Evolutionary conservation across 495 filamentous ascomycete species (phyloP), one percentile per base, ranked within the genome.

Genomic region (Ramalina intermedia): DNA sequence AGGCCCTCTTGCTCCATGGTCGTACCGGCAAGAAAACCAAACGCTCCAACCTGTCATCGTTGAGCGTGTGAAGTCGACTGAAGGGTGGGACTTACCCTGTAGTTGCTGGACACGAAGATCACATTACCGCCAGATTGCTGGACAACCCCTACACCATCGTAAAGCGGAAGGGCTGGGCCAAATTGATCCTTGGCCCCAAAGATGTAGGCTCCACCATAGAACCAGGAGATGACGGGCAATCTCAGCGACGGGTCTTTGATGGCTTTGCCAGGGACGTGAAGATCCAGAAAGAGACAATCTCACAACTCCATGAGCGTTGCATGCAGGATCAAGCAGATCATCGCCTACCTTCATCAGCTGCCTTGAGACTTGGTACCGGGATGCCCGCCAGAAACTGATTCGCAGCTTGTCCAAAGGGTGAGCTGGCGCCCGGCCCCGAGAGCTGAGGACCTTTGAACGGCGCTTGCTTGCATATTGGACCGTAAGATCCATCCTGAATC

Each of bases 21-120:
- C 3, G 64, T 61, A 5, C 73, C 74, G 42, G 65, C 69, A n/a
- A 78, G 68, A 41, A 69, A 74, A n/a, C 75, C 75, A 36, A 66
- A 75, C 3, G 70, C 64, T 14, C 73, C 73, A 14, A 79, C 67
- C 66, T 61, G 61, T 60, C 21, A 58, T 63, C 1, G 52, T 63
- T 20, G 64, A 48, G 20, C 55, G 42, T 8, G 50, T 46, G 46
- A 55, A 49, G n/a, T 53, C 24, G 2, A 45, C 4, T 41, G 24
- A 16, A 61, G 14, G 20, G 14, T 11, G 14, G 17, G 33, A 35
- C 52, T 48, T 49, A 68, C 63, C 23, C 68, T 54, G 47, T 73
- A 73, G 51, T 73, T 73, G 38, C 62, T 63, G 4, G 67, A 61
- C 21, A 72, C 67, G 26, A 69, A 73, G 39, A 69, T 62, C 5